These are phyloP conservation scores for Phytophthora aleatoria DNA, from an alignment of 352 stramenopile species.

Conservation along the genomic window DNA sequence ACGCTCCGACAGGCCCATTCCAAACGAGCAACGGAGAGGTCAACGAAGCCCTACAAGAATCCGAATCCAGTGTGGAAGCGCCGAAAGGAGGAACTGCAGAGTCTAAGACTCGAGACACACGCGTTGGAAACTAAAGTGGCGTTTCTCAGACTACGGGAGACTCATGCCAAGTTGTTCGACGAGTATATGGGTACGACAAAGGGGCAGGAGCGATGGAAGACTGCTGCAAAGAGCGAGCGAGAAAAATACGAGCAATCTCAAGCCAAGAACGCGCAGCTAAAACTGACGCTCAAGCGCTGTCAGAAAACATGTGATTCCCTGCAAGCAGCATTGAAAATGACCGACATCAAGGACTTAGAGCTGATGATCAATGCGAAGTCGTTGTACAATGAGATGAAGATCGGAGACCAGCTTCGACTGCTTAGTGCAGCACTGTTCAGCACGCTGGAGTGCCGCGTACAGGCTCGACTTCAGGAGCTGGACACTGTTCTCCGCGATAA, in stretches of 20 bases:
- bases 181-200: not conserved
- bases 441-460: not conserved
- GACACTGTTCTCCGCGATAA: not conserved
- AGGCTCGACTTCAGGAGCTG: not conserved
- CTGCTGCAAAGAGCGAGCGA: not conserved
- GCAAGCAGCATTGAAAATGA: not conserved
- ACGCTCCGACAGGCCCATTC: not conserved
- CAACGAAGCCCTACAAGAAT: not conserved
- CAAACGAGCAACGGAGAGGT: not conserved
- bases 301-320: not conserved
- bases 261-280: not conserved
- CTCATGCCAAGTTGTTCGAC: not conserved
- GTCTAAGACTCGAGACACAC: not conserved
- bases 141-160: not conserved
- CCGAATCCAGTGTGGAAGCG: conserved; percentile 7
- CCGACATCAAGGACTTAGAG: not conserved
- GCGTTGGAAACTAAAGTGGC: conserved; percentile 1
- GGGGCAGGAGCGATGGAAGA: not conserved
- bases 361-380: not conserved
- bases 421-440: not conserved
- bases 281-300: not conserved
- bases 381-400: not conserved
- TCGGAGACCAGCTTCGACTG: not conserved
- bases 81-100: conserved; percentile 3
- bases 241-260: not conserved